Conservation (phyloP, 441 rosid genomes). For the Syzygium malaccense region DNA sequence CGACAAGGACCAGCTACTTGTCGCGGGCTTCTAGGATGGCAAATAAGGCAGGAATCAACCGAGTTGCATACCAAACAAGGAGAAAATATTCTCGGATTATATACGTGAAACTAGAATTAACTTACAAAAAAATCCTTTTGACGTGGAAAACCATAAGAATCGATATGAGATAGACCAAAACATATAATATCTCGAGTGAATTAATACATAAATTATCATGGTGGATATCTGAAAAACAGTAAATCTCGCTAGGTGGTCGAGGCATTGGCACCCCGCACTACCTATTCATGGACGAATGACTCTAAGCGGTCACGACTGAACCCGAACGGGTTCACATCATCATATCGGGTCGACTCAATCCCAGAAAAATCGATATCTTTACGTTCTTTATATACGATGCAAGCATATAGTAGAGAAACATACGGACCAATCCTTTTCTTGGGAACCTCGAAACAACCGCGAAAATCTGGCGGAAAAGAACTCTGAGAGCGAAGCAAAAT, state of each 20-base stretch:
- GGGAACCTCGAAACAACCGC: neutral
- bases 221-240: accelerated
- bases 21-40: neutral
- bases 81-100: neutral
- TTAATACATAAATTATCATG: accelerated
- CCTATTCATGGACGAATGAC: neutral
- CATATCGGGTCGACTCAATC: neutral
- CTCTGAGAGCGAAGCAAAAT: neutral
- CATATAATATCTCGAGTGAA: neutral
- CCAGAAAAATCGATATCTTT: neutral
- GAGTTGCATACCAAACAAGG: too few relatives aligned
- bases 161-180: neutral
- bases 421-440: too few relatives aligned
- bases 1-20: too few relatives aligned
- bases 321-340: neutral
- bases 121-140: too few relatives aligned
- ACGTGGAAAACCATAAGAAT: neutral
- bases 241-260: neutral
- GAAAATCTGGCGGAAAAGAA: neutral
- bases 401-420: neutral
- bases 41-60: too few relatives aligned
- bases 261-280: neutral
- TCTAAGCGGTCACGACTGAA: neutral
- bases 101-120: neutral
- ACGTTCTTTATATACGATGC: neutral